phyloP scores from a whole-genome alignment of 441 rosid species.

The Populus hybrid region DNA sequence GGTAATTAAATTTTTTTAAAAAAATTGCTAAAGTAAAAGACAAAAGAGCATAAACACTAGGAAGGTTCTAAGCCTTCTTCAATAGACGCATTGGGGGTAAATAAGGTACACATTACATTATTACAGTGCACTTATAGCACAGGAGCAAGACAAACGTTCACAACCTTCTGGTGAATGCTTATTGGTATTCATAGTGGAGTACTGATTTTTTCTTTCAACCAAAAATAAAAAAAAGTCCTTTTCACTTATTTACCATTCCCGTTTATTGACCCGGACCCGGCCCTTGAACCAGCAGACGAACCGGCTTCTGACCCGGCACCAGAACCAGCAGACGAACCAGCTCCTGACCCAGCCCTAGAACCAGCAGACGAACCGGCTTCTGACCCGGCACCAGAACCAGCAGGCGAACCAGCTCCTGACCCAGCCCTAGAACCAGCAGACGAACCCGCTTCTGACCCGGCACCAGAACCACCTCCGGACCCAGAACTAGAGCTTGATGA shows the following conservation, averaged over 20 bases:
- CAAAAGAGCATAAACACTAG: not conserved
- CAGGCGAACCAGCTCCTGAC: too few species aligned
- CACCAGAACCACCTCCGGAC: constrained; percentile 15
- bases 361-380: constrained; percentile 20
- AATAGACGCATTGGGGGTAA: not conserved
- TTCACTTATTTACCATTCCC: constrained; percentile 14
- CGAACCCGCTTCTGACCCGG: constrained; percentile 38
- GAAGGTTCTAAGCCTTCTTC: not conserved
- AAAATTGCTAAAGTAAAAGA: not conserved
- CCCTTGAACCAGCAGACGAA: constrained; percentile 43
- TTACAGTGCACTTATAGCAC: not conserved
- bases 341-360: constrained; percentile 44
- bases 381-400: too few species aligned
- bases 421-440: too few species aligned
- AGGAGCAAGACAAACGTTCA: not conserved
- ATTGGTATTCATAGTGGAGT: not conserved
- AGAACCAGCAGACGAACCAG: too few species aligned
- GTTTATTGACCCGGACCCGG: constrained; percentile 33
- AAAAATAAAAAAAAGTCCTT: not conserved
- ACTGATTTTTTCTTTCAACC: not conserved
- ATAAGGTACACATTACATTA: not conserved
- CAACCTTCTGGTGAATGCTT: not conserved
- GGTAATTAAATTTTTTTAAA: too few species aligned
- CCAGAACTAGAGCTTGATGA: not conserved
- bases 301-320: too few species aligned